Percentiles rank a stretch among this genome's conserved stretches.
phyloP scores from a whole-genome alignment of 2,329 filamentous ascomycete genomes.

The Epichloe sylvatica region DNA sequence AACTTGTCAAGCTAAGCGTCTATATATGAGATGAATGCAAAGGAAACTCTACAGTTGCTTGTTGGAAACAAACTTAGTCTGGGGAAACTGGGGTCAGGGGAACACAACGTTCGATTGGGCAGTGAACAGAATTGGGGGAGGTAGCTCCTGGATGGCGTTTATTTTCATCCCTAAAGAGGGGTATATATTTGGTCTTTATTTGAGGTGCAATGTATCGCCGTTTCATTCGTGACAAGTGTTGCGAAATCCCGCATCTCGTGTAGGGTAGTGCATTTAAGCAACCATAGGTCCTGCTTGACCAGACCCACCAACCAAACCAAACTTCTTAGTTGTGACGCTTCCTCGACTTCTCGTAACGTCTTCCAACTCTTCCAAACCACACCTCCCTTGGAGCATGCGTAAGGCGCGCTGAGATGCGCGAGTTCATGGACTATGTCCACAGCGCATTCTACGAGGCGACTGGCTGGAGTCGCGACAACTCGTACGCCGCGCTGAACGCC shows the following conservation, averaged over 20 bases:
- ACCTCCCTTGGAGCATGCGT: constrained; percentile 14
- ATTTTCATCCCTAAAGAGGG: not conserved
- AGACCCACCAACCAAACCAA: not conserved
- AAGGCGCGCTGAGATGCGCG: constrained; percentile 51
- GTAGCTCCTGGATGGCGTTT: constrained; percentile 2
- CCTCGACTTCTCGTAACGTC: no score
- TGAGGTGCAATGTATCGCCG: not conserved
- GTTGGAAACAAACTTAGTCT: not conserved
- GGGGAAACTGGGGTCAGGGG: not conserved
- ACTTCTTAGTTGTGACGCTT: not conserved
- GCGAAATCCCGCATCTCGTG: no score
- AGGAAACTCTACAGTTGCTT: no score
- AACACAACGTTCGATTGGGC: not conserved
- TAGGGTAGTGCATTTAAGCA: no score
- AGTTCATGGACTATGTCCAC: constrained; percentile 96
- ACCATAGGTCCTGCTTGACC: no score
- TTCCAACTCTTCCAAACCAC: not conserved
- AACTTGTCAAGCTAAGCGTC: constrained; percentile 14
- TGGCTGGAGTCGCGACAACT: constrained; percentile 83
- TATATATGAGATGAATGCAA: no score
- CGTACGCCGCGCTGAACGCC: constrained; percentile 72
- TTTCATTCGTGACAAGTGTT: not conserved
- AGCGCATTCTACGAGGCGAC: constrained; percentile 77
- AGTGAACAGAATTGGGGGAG: not conserved
- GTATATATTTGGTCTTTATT: not conserved